Conservation (phyloP, 352 stramenopile species). For the Paralagenidium karlingii region DNA sequence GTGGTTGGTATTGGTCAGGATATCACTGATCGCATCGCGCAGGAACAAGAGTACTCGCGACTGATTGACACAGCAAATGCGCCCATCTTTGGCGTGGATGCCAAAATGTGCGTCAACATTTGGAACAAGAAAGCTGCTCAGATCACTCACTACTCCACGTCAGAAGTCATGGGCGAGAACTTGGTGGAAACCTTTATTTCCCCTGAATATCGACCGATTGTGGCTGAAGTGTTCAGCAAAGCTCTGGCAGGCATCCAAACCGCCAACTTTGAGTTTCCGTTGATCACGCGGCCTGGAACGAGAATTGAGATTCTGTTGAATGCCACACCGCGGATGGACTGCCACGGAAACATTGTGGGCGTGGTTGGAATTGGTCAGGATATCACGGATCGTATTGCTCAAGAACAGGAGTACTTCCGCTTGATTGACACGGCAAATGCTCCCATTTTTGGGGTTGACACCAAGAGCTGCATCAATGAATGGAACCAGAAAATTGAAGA, state of each 20-base stretch:
- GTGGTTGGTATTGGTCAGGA: constrained; percentile 81
- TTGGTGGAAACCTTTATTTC: constrained; percentile 80
- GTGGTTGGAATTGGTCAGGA: constrained; percentile 81
- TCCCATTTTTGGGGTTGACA: constrained; percentile 65
- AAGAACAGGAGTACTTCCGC: constrained; percentile 69
- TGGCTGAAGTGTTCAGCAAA: constrained; percentile 60
- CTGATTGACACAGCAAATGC: constrained; percentile 87
- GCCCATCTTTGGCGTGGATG: constrained; percentile 86
- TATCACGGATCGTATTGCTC: constrained; percentile 61
- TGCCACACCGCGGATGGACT: constrained; percentile 50
- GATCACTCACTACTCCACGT: constrained; percentile 72
- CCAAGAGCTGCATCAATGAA: constrained; percentile 58
- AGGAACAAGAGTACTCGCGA: constrained; percentile 80
- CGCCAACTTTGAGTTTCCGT: constrained; percentile 78
- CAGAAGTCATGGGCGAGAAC: constrained; percentile 71
- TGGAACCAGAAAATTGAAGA: constrained; percentile 72
- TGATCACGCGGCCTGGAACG: constrained; percentile 60
- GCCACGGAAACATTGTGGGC: constrained; percentile 69
- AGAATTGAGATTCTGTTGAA: constrained; percentile 71
- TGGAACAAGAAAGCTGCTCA: constrained; percentile 88
- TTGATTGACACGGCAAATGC: constrained; percentile 67
- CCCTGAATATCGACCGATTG: constrained; percentile 45
- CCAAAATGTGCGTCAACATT: constrained; percentile 80
- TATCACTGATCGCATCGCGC: constrained; percentile 73
- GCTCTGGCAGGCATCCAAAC: constrained; percentile 58